phyloP scores from a whole-genome alignment of 2,329 filamentous ascomycete genomes.

The Nothophoma quercina region DNA sequence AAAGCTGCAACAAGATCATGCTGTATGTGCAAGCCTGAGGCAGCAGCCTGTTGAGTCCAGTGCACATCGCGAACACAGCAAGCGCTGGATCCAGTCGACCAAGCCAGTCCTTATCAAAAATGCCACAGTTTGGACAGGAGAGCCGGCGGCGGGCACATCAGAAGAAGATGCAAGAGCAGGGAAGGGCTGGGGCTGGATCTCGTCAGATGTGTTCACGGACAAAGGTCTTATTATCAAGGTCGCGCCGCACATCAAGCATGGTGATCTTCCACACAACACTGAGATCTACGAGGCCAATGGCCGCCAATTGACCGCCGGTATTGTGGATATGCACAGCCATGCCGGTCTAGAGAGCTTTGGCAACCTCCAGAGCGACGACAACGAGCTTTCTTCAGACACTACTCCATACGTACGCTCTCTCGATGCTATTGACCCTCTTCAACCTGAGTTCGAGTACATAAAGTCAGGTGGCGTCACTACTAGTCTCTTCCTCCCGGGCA shows the following conservation, averaged over 20 bases:
- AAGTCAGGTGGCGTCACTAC: slow-evolving; percentile 78
- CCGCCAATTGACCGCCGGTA: slow-evolving; percentile 69
- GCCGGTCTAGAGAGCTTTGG: slow-evolving; percentile 49
- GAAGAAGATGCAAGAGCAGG: slow-evolving; percentile 64
- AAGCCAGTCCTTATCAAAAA: slow-evolving; percentile 70
- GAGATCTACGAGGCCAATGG: slow-evolving; percentile 66
- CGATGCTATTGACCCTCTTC: slow-evolving; percentile 69
- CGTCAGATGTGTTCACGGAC: slow-evolving; percentile 67
- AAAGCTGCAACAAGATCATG: slow-evolving; percentile 63
- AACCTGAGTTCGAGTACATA: slow-evolving; percentile 72
- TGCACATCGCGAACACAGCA: slow-evolving; percentile 65
- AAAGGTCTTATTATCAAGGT: slow-evolving; percentile 68
- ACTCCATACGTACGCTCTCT: slow-evolving; percentile 74
- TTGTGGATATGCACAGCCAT: slow-evolving; percentile 77
- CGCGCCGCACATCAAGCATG: slow-evolving; percentile 52
- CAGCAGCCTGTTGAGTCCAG: slow-evolving; percentile 64
- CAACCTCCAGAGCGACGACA: slow-evolving; percentile 66
- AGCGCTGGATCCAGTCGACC: slow-evolving; percentile 66
- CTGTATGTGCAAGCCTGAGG: slow-evolving; percentile 64
- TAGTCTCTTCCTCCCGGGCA: slow-evolving; percentile 71
- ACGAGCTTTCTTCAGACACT: slow-evolving; percentile 69
- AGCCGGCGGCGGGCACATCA: slow-evolving; percentile 62
- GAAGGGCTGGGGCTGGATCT: slow-evolving; percentile 67
- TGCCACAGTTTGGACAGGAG: slow-evolving; percentile 71
- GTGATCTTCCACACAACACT: slow-evolving; percentile 40